phyloP scores from a whole-genome alignment of 2,329 filamentous ascomycete species.

The Fusarium sambucinum region DNA sequence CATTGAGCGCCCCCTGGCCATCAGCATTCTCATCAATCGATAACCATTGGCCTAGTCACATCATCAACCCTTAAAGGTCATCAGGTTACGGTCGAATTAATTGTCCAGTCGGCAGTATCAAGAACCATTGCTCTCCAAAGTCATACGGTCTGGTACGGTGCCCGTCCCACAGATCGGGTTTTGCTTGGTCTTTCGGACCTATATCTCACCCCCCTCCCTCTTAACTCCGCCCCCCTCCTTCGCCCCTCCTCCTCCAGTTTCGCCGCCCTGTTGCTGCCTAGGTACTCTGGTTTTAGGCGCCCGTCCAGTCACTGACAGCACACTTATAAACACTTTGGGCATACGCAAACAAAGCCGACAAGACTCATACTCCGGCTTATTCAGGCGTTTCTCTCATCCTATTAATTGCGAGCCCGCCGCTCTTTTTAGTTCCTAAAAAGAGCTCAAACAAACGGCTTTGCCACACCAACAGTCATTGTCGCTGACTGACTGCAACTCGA shows the following conservation, averaged over 20 bases:
- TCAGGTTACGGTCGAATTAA: conserved; percentile 42
- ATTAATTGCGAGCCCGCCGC: conserved; percentile 39
- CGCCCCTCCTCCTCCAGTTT: conserved; percentile 38
- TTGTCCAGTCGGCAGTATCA: conserved; percentile 36
- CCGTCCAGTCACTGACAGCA: conserved; percentile 42
- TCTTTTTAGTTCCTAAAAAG: conserved; percentile 35
- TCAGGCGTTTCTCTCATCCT: conserved; percentile 28
- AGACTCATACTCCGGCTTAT: conserved; percentile 41
- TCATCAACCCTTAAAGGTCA: conserved; percentile 45
- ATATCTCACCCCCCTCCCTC: conserved; percentile 30
- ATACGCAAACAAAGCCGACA: conserved; percentile 41
- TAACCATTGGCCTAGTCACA: conserved; percentile 38
- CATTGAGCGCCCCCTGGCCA: neutral
- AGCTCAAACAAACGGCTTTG: conserved; percentile 34
- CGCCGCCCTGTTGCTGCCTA: conserved; percentile 45
- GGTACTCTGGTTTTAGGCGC: conserved; percentile 41
- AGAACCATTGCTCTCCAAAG: conserved; percentile 44
- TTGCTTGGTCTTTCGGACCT: conserved; percentile 15
- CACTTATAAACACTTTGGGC: conserved; percentile 43
- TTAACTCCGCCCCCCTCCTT: conserved; percentile 25
- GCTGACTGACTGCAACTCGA: conserved; percentile 25
- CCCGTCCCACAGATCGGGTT: conserved; percentile 44
- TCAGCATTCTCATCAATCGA: neutral
- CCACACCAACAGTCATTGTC: conserved; percentile 46
- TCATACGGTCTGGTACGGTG: conserved; percentile 49